Evolutionary conservation across 2,329 filamentous ascomycete genomes (phyloP).

Genomic region (Bertia moriformis): DNA sequence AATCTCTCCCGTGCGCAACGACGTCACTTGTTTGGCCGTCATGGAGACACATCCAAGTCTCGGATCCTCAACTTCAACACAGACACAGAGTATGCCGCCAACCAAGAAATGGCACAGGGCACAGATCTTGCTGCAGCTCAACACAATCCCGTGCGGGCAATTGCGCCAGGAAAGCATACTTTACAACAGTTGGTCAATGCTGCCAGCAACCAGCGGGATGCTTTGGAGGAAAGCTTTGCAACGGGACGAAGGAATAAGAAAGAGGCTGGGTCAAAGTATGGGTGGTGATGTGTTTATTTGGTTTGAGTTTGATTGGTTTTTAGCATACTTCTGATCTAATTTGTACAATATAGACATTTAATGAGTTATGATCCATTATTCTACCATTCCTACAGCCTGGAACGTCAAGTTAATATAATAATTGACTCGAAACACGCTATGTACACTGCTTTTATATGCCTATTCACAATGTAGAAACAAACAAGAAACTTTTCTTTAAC

Average conservation of each 20-base stretch:
- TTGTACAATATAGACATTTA: too few relatives aligned
- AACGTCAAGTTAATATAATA: too few relatives aligned
- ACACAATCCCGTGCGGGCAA: slow-evolving; percentile 48
- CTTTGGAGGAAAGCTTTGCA: slow-evolving; percentile 12
- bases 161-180: slow-evolving; percentile 47
- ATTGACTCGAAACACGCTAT: too few relatives aligned
- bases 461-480: too few relatives aligned
- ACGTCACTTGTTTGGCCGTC: slow-evolving; percentile 48
- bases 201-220: slow-evolving; percentile 10
- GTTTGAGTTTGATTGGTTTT: neutral
- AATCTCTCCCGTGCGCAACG: slow-evolving; percentile 43
- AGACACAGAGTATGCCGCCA: slow-evolving; percentile 47
- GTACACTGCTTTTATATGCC: too few relatives aligned
- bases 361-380: too few relatives aligned
- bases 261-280: slow-evolving; percentile 12
- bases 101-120: slow-evolving; percentile 38
- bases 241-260: slow-evolving; percentile 11
- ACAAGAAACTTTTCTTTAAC: too few relatives aligned
- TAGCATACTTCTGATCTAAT: too few relatives aligned
- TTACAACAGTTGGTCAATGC: slow-evolving; percentile 4
- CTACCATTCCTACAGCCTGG: too few relatives aligned
- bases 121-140: slow-evolving; percentile 29
- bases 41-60: slow-evolving; percentile 10
- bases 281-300: slow-evolving; percentile 8
- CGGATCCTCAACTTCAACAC: slow-evolving; percentile 50